Evolutionary conservation across 192 early-diverging fungal species (phyloP), one percentile per base, ranked within the genome.

Genomic region (Umbelopsis sp.): DNA sequence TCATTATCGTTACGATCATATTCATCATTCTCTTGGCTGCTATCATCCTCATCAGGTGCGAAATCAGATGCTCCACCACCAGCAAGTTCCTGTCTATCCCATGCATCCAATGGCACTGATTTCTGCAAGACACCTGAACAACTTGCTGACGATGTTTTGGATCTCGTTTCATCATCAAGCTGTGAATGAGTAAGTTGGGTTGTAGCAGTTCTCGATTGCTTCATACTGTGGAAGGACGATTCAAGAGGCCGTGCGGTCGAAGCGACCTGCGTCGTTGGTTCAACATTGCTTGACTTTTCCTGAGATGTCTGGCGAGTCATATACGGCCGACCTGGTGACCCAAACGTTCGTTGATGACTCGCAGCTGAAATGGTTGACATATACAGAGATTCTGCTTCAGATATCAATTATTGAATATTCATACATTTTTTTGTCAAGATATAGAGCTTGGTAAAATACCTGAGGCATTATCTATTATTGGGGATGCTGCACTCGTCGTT

Each of bases 1-100:
- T 49, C 47, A 49, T 17, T 49, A 49, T 49, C 47, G 17, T 24
- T 34, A 12, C 41, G 7, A 10, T 22, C 43, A 67, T 44, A 17
- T 32, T 41, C 68, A 49, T 70, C 44, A 31, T 50, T 45, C 26
- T 68, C 68, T 36, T 67, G 36, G 66, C 34, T 45, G 22, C 44
- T 25, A 21, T 45, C 45, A 7, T n/a, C 26, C 14, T 45, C 45
- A 17, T 49, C 66, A 7, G 66, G 38, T 17, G 66, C 51, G 10
- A 52, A 62, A 17, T 62, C 20, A 9, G 68, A 36, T 24, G 20
- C 50, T 51, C 47, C 47, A 8, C 41, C 45, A 17, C 45, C 66
- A 12, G 68, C 47, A 12, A 52, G 16, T 17, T 68, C 56, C 31
- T 62, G 56, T 16, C 56, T 62, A 34, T 62, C 56, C 56, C 56